A percentile compares a stretch with the other conserved stretches of the same genome.
Evolutionary conservation across 805 yeast genomes (phyloP).

Genomic region (Wickerhamiella qilinensis): DNA sequence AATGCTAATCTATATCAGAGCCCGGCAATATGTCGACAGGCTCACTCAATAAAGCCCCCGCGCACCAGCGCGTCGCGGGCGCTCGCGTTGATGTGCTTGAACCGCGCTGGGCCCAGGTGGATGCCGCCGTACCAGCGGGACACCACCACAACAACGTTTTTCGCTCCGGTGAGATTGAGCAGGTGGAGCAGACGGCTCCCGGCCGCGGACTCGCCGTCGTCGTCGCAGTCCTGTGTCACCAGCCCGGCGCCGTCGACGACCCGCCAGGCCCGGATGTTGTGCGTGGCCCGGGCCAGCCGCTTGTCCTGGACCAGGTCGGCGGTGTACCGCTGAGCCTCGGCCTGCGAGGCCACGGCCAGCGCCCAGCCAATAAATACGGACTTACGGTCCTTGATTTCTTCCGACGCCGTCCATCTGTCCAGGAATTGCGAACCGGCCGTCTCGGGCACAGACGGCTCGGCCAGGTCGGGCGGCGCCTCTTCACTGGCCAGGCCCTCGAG

Average conservation of each 20-base stretch:
- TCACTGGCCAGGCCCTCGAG: no score
- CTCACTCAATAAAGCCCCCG: slow-evolving; percentile 33
- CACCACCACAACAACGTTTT: slow-evolving; percentile 76
- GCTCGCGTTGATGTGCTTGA: slow-evolving; percentile 79
- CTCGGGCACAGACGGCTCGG: slow-evolving; percentile 2
- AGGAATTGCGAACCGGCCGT: slow-evolving; percentile 15
- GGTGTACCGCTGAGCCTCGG: slow-evolving; percentile 44
- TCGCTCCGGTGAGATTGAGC: slow-evolving; percentile 48
- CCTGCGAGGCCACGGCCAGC: slow-evolving; percentile 41
- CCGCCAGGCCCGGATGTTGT: slow-evolving; percentile 80
- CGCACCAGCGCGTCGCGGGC: slow-evolving; percentile 69
- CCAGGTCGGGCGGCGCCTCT: slow-evolving; percentile 1
- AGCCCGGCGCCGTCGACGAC: slow-evolving; percentile 36
- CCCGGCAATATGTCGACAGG: no score
- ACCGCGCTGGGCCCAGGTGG: slow-evolving; percentile 77
- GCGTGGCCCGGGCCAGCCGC: slow-evolving; percentile 51
- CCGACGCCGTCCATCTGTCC: slow-evolving; percentile 64
- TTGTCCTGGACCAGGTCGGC: slow-evolving; percentile 42
- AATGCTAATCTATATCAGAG: no score
- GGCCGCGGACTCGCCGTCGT: slow-evolving; percentile 95
- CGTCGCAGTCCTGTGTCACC: slow-evolving; percentile 73
- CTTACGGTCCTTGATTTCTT: slow-evolving; percentile 65
- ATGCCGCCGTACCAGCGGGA: slow-evolving; percentile 89
- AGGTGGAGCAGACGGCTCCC: slow-evolving; percentile 76
- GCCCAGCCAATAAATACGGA: slow-evolving; percentile 77